Base-by-base conservation (phyloP, 2,329 filamentous ascomycete species). In the Ciborinia camelliae region DNA sequence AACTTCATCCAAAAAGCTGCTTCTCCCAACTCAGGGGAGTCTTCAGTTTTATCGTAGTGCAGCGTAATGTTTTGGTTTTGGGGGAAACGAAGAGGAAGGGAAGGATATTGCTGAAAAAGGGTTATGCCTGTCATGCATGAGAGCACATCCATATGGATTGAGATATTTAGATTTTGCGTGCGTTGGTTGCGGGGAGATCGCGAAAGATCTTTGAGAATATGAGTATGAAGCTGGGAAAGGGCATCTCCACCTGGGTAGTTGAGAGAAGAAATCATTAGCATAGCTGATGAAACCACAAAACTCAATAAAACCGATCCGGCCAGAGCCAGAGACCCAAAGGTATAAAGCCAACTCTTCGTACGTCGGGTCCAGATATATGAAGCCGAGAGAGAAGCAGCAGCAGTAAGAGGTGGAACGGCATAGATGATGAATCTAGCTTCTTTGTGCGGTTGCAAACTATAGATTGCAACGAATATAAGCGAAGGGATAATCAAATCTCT, bases 401-500 rank as follows among this genome's bases (percentile, higher is more conserved):
- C 89, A 0, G 93, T 97, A 37, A 98, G 79, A 0, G 89, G 82
- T 0, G 95, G 95, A 30, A 96, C 82, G 61, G 86, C 83, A 78
- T 98, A 98, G 72, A 98, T 87, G 71, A 99, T 88, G 80, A 99
- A 99, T 23, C 95, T 90, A 75, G 92, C 90, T 79, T 99, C 95
- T 76, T 99, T 99, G 79, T 99, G 95, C 0, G 94, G 93, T 67
- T 97, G 90, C 59, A 92, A 72, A 68, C 92, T 97, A 80, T 97
- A 98, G 51, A 96, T 76, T 5, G 83, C 83, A 26, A 96, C 81
- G 76, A 93, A 99, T 37, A 84, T 76, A 1, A 96, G 69, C 12
- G 85, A 83, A 0, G 95, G 92, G 2, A 88, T 71, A 4, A 90
- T 80, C 0, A 91, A 72, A 8, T 80, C 78, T 20, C 77, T 73